Conservation (phyloP, 495 filamentous ascomycete species). For the Rhypophila decipiens region DNA sequence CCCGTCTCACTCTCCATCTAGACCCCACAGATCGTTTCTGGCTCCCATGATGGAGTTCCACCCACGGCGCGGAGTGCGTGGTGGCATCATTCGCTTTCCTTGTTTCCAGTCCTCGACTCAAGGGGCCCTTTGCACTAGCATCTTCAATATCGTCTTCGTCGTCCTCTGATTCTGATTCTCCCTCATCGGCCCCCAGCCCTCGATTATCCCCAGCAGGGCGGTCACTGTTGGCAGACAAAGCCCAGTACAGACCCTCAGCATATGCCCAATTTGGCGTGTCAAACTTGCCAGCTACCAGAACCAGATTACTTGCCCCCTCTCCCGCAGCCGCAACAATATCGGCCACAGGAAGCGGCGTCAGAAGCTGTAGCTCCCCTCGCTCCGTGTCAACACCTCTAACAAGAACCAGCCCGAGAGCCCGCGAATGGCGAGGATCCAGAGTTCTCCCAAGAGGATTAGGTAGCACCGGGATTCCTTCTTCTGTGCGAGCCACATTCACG, state of each 20-base stretch:
- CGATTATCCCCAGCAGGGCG: not conserved
- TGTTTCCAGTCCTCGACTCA: too few relatives aligned
- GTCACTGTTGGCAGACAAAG: not conserved
- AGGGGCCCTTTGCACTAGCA: too few relatives aligned
- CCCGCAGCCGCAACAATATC: conserved; percentile 8
- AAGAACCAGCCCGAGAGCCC: conserved; percentile 45
- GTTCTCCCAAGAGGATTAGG: conserved; percentile 30
- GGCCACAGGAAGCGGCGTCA: conserved; percentile 41
- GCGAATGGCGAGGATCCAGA: conserved; percentile 39
- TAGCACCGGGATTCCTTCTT: conserved; percentile 35
- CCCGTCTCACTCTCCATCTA: conserved; percentile 49
- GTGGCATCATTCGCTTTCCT: too few relatives aligned
- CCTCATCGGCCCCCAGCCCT: conserved; percentile 13
- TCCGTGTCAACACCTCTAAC: conserved; percentile 48
- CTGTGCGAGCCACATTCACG: not conserved
- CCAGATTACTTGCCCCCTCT: conserved; percentile 30
- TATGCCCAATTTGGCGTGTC: conserved; percentile 56
- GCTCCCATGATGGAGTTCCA: conserved; percentile 42
- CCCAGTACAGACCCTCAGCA: conserved; percentile 40
- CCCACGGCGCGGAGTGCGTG: too few relatives aligned
- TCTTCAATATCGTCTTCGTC: too few relatives aligned
- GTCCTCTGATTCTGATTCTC: too few relatives aligned
- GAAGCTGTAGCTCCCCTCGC: conserved; percentile 40
- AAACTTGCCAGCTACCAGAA: conserved; percentile 52
- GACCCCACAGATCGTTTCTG: conserved; percentile 43